phyloP scores from a whole-genome alignment of 345 rosid genomes.

The Populus nigra region DNA sequence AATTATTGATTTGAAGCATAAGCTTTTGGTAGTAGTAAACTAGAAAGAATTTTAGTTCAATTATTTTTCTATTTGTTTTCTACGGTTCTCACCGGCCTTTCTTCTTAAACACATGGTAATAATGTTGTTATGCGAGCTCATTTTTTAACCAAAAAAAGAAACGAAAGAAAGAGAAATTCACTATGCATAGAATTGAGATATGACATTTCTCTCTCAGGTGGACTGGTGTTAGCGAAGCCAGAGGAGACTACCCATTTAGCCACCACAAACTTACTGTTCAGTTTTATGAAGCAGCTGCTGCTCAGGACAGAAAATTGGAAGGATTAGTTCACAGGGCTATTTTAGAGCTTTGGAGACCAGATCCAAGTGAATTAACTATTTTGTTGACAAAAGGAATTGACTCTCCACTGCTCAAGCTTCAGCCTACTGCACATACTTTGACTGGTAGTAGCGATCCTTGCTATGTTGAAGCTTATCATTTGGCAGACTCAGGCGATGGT shows the following conservation, averaged over 20 bases:
- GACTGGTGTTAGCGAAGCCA: constrained; percentile 94
- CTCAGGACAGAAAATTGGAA: constrained; percentile 97
- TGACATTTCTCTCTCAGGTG: constrained; percentile 53
- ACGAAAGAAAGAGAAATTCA: not conserved
- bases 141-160: not conserved
- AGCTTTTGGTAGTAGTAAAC: not conserved
- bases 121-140: not conserved
- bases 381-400: constrained; percentile 78
- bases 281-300: constrained; percentile 95
- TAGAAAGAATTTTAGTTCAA: not conserved
- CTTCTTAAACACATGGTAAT: not conserved
- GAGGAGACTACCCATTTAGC: constrained; percentile 99
- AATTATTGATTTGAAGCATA: not conserved
- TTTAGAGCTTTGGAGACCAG: constrained; percentile 98
- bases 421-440: constrained; percentile 76
- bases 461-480: constrained; percentile 90
- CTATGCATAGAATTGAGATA: not conserved
- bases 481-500: constrained; percentile 96
- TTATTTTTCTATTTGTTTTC: not conserved
- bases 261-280: constrained; percentile 98
- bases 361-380: constrained; percentile 79
- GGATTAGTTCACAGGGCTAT: constrained; percentile 94
- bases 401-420: constrained; percentile 65
- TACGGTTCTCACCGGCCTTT: not conserved
- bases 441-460: constrained; percentile 98